Percentiles rank a stretch among this genome's conserved stretches.
Evolutionary conservation across 148 eudicot species (phyloP).

Genomic region (Vaccinium darrowii): DNA sequence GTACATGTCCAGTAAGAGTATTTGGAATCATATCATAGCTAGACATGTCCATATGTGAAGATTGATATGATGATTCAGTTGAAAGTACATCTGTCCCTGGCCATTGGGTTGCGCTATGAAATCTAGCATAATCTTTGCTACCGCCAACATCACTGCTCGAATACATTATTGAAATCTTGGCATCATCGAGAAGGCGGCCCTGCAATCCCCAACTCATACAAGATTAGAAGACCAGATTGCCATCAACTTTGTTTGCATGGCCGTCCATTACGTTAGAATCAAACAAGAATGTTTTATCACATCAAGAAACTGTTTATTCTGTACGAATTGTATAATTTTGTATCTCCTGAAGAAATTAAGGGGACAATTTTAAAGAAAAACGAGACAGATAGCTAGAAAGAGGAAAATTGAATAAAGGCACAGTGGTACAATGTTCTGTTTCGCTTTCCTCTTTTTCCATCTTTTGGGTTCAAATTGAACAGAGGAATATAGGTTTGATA

Average conservation of each 20-base stretch:
- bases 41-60: conserved; percentile 41
- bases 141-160: conserved; percentile 55
- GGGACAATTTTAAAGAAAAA: conserved; percentile 40
- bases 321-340: conserved; percentile 77
- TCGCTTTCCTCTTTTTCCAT: too few species aligned
- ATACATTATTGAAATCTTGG: conserved; percentile 64
- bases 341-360: conserved; percentile 44
- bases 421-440: too few species aligned
- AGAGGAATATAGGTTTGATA: too few species aligned
- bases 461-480: too few species aligned
- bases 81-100: conserved; percentile 43
- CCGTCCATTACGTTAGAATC: conserved; percentile 63
- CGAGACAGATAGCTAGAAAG: not conserved
- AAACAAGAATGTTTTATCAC: conserved; percentile 61
- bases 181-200: conserved; percentile 77
- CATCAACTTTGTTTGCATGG: too few species aligned
- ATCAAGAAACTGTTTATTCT: conserved; percentile 50
- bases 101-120: conserved; percentile 46
- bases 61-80: conserved; percentile 43
- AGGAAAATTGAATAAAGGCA: too few species aligned
- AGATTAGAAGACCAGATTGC: too few species aligned
- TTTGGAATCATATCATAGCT: conserved; percentile 31
- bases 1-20: conserved; percentile 37
- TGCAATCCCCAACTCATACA: conserved; percentile 70
- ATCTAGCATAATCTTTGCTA: conserved; percentile 39